Evolutionary conservation across 169 alveolate genomes (phyloP).

Genomic region (Plasmodium gaboni): DNA sequence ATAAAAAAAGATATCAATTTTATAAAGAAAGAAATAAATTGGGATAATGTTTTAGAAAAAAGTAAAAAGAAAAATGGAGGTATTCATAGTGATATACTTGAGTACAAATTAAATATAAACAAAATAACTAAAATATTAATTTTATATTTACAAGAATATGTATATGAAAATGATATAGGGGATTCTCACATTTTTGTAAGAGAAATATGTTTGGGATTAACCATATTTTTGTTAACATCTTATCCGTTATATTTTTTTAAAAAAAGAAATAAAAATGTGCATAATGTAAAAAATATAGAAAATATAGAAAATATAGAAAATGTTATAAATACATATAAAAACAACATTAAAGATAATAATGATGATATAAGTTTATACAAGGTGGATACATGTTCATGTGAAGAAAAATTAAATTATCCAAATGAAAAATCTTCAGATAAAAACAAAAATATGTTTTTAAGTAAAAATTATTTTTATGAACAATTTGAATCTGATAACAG

Average conservation of each 20-base stretch:
- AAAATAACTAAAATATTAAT: conserved; percentile 50
- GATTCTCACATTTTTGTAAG: conserved; percentile 71
- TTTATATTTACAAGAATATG: conserved; percentile 62
- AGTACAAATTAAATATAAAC: conserved; percentile 33
- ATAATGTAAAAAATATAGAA: background rate
- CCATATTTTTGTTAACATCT: conserved; percentile 51
- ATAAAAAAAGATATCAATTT: conserved; percentile 19
- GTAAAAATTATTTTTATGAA: conserved; percentile 35
- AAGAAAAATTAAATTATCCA: too few relatives aligned
- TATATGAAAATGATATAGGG: conserved; percentile 64
- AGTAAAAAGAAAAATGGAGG: conserved; percentile 29
- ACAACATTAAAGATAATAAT: too few relatives aligned
- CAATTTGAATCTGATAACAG: conserved; percentile 30
- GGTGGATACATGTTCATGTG: too few relatives aligned
- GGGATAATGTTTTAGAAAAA: conserved; percentile 49
- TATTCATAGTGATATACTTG: background rate
- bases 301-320: background rate
- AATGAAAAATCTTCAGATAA: too few relatives aligned
- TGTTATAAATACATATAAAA: too few relatives aligned
- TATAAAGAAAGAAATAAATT: conserved; percentile 25
- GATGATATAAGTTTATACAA: too few relatives aligned
- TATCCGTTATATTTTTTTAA: conserved; percentile 57
- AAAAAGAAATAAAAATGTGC: conserved; percentile 1
- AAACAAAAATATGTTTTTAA: background rate
- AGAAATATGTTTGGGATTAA: conserved; percentile 49